Evolutionary conservation across 2,329 filamentous ascomycete genomes (phyloP).

Genomic region (Cercospora beticola): DNA sequence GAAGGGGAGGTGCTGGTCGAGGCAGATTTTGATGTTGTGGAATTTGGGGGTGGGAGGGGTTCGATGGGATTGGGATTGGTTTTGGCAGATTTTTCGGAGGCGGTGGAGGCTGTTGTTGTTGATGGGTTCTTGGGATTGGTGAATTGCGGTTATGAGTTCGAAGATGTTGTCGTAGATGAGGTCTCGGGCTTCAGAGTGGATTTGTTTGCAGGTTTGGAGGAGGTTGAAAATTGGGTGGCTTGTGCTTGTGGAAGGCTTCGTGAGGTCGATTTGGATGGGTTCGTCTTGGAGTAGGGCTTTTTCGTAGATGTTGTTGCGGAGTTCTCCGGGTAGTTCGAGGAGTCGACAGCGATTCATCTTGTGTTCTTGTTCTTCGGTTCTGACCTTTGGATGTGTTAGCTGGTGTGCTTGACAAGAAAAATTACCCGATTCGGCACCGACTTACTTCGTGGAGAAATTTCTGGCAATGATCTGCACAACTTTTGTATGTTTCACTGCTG

Average conservation of each 20-base stretch:
- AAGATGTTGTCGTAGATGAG: conserved; percentile 9
- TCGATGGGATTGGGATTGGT: neutral
- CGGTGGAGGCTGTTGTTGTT: neutral
- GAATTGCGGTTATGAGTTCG: conserved; percentile 8
- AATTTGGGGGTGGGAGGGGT: neutral
- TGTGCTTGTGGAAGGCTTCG: neutral
- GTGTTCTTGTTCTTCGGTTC: neutral
- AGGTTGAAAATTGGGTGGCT: neutral
- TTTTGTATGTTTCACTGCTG: neutral
- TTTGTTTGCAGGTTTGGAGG: conserved; percentile 5
- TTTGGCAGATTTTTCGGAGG: conserved; percentile 5
- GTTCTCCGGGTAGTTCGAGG: neutral
- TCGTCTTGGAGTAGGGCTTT: neutral
- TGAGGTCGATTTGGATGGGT: conserved; percentile 6
- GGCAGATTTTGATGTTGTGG: neutral
- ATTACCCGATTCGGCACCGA: neutral
- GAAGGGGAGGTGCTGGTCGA: conserved; percentile 2
- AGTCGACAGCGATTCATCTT: neutral
- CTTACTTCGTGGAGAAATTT: neutral
- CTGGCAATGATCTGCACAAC: neutral
- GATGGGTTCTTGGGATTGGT: neutral
- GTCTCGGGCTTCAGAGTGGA: neutral
- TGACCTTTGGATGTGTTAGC: neutral
- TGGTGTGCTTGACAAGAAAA: neutral
- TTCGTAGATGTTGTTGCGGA: conserved; percentile 8